Evolutionary conservation across 495 filamentous ascomycete genomes (phyloP).

Genomic region (Xylaria palmicola): DNA sequence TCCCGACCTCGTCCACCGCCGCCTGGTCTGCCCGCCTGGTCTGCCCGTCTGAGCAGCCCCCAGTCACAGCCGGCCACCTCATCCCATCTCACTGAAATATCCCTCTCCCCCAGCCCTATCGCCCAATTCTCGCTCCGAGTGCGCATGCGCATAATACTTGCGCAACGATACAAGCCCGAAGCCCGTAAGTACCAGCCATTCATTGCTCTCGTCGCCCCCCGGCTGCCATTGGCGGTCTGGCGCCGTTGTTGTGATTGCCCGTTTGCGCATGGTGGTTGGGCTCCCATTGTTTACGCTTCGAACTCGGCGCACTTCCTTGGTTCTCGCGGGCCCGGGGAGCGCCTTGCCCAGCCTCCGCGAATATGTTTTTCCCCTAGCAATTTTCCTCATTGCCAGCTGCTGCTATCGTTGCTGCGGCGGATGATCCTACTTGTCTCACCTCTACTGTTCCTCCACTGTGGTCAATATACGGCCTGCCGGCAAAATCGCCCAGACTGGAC

Average conservation of each 20-base stretch:
- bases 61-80: slow-evolving; percentile 11
- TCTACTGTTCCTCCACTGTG: neutral
- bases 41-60: slow-evolving; percentile 4
- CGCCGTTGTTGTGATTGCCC: neutral
- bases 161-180: slow-evolving; percentile 3
- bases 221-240: neutral
- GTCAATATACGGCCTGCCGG: neutral
- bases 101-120: slow-evolving; percentile 5
- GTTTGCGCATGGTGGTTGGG: slow-evolving; percentile 10
- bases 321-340: slow-evolving; percentile 4
- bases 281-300: slow-evolving; percentile 8
- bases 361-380: neutral
- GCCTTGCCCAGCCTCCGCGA: neutral
- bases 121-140: neutral
- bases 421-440: too few species aligned
- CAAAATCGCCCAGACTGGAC: neutral
- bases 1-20: neutral
- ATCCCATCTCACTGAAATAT: slow-evolving; percentile 3
- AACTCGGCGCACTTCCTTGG: slow-evolving; percentile 4
- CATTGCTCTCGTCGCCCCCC: neutral
- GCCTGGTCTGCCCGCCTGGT: neutral
- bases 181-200: slow-evolving; percentile 8
- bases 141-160: slow-evolving; percentile 13
- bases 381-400: too few species aligned
- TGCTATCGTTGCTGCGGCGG: too few species aligned